These are phyloP conservation scores for Neurospora sp. DNA, from an alignment of 495 filamentous ascomycete genomes.

Conservation along the genomic window DNA sequence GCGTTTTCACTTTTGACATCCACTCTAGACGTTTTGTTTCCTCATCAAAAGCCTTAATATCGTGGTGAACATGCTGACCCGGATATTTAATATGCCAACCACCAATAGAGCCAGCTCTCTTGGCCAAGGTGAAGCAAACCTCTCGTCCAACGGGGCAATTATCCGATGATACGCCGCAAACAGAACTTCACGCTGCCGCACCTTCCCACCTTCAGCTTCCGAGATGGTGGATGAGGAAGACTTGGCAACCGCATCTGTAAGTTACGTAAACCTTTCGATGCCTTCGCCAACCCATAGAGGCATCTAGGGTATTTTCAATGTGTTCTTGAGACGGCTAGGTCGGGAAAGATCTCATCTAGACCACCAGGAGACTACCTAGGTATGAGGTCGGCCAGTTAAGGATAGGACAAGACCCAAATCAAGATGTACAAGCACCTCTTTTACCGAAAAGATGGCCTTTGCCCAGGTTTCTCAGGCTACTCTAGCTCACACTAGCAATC, in stretches of 20 bases:
- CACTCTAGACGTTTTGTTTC: background rate
- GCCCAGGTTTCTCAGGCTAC: no score
- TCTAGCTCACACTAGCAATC: no score
- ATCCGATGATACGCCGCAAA: background rate
- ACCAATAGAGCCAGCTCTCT: background rate
- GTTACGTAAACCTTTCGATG: no score
- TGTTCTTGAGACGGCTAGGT: background rate
- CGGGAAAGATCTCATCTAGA: no score
- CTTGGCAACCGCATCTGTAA: background rate
- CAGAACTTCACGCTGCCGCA: conserved; percentile 7
- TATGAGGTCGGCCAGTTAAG: no score
- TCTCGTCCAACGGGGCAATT: background rate
- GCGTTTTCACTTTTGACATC: background rate
- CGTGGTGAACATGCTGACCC: background rate
- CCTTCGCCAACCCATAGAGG: background rate
- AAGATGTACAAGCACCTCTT: no score
- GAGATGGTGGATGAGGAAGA: conserved; percentile 6
- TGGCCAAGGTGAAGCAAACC: background rate
- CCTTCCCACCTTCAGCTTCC: conserved; percentile 16
- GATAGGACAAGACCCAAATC: no score
- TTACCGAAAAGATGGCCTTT: no score
- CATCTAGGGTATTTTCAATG: background rate
- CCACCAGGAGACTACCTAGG: no score
- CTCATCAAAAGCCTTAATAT: background rate
- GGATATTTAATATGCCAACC: background rate